phyloP scores from a whole-genome alignment of 225 moss, liverwort and hornwort species.

The Climacium dendroides region DNA sequence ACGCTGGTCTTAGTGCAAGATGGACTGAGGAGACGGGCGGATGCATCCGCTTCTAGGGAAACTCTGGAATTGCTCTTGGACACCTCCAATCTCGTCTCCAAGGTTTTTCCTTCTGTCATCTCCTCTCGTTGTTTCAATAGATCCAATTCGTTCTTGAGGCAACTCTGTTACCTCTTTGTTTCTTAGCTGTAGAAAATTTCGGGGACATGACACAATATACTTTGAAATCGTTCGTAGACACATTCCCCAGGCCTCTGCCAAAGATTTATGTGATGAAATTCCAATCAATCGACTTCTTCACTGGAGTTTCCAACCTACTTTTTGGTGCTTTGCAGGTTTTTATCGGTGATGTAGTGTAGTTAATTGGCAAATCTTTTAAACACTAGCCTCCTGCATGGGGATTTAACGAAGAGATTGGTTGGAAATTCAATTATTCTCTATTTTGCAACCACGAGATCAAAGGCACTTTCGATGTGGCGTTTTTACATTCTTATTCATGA shows the following conservation, averaged over 20 bases:
- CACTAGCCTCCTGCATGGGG: not conserved
- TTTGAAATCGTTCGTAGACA: not conserved
- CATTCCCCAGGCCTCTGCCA: not conserved
- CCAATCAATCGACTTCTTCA: not conserved
- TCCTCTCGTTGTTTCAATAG: not conserved
- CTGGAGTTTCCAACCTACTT: not conserved
- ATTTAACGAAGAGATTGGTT: not conserved
- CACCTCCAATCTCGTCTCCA: constrained; percentile 78
- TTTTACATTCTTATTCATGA: not conserved
- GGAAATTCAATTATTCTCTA: not conserved
- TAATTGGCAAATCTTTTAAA: not conserved
- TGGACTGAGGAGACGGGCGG: constrained; percentile 62
- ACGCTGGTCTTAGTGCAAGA: constrained; percentile 58
- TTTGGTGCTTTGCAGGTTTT: not conserved
- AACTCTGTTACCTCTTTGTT: not conserved
- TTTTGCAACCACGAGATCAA: not conserved
- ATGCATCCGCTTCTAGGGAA: constrained; percentile 62
- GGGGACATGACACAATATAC: not conserved
- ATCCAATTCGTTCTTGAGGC: not conserved
- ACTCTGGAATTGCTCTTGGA: constrained; percentile 74
- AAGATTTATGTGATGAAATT: not conserved
- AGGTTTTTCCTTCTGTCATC: constrained; percentile 23
- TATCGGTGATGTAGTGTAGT: not conserved
- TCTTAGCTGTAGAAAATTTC: not conserved
- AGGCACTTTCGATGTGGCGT: not conserved